phyloP scores from a whole-genome alignment of 139 green algal species.

The Coelastrella sp. region DNA sequence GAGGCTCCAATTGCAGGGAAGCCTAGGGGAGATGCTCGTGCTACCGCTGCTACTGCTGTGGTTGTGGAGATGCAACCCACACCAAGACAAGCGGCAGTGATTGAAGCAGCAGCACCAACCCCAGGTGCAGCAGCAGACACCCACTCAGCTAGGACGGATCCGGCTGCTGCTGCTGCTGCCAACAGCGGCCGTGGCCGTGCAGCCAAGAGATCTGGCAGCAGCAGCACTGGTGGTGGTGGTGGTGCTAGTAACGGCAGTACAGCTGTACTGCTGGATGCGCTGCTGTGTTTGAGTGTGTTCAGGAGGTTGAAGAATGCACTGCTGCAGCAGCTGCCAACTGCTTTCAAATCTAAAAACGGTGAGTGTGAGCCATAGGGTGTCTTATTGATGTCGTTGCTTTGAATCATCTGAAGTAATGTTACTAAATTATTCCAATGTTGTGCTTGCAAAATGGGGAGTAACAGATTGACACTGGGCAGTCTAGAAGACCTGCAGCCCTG shows the following conservation, averaged over 20 bases:
- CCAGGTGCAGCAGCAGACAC: constrained; percentile 18
- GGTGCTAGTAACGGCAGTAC: not conserved
- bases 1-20: not conserved
- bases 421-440: too few species aligned
- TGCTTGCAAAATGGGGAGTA: too few species aligned
- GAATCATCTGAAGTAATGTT: too few species aligned
- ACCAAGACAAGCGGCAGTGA: not conserved
- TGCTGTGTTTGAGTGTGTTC: not conserved
- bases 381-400: too few species aligned
- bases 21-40: not conserved
- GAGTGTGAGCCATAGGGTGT: too few species aligned
- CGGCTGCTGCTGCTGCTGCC: constrained; percentile 11
- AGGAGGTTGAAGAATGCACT: not conserved
- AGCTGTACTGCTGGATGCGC: not conserved
- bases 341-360: not conserved
- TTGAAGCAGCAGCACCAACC: not conserved
- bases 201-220: not conserved
- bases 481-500: too few species aligned
- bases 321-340: constrained; percentile 8
- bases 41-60: constrained; percentile 3
- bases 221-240: not conserved
- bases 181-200: not conserved
- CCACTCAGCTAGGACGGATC: not conserved
- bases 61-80: not conserved
- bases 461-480: too few species aligned